Conservation (phyloP, 2,329 filamentous ascomycete species). For the Colletotrichum higginsianum region DNA sequence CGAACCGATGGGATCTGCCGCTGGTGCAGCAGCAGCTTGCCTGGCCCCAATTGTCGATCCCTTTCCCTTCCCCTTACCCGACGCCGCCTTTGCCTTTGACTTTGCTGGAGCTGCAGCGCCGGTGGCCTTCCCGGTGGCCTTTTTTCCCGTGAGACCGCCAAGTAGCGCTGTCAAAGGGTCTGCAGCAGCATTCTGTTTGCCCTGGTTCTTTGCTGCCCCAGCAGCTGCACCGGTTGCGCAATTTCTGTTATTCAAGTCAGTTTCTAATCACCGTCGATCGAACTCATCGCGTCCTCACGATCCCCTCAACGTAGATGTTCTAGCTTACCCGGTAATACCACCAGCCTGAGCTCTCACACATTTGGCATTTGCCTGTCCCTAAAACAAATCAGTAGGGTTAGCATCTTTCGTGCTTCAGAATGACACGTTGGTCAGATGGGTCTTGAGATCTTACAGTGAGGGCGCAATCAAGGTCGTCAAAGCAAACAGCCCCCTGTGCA, state of each 20-base stretch:
- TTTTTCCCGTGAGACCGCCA: too few species aligned
- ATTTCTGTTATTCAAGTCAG: neutral
- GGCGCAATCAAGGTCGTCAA: constrained; percentile 34
- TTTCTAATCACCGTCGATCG: too few species aligned
- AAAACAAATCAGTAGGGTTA: neutral
- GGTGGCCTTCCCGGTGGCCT: constrained; percentile 3
- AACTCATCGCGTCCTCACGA: too few species aligned
- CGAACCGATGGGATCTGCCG: neutral
- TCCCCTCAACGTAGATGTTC: too few species aligned
- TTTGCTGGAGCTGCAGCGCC: constrained; percentile 20
- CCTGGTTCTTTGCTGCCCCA: neutral
- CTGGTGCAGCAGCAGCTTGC: constrained; percentile 28
- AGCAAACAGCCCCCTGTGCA: constrained; percentile 36
- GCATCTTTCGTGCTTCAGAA: neutral
- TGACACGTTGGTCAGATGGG: too few species aligned
- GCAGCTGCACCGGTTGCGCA: constrained; percentile 22
- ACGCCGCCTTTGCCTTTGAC: constrained; percentile 17
- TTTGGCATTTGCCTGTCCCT: constrained; percentile 36
- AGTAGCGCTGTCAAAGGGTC: too few species aligned
- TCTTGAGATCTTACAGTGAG: constrained; percentile 15
- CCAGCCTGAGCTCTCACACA: constrained; percentile 35
- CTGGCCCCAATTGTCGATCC: constrained; percentile 17
- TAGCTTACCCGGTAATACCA: constrained; percentile 25
- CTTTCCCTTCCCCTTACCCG: constrained; percentile 2
- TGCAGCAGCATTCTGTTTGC: too few species aligned